Evolutionary conservation across 1,139 yeast genomes (phyloP).

Genomic region (Hyphopichia wangnamkhiaoensis): DNA sequence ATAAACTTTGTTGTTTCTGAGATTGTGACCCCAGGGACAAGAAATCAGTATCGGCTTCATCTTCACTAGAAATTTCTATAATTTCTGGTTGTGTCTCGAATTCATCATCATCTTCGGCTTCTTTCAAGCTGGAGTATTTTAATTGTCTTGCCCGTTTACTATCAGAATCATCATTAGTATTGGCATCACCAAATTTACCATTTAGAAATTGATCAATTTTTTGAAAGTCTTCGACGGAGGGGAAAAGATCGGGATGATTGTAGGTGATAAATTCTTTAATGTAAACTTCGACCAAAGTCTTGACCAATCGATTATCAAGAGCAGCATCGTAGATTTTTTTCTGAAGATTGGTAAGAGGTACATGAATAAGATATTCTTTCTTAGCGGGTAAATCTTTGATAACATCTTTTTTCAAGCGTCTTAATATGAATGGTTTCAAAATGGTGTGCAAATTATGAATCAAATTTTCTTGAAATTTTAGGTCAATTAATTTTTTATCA

Average conservation of each 20-base stretch:
- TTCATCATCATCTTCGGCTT: slow-evolving; percentile 25
- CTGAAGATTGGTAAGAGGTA: slow-evolving; percentile 66
- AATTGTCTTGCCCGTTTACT: slow-evolving; percentile 7
- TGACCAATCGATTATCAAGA: slow-evolving; percentile 45
- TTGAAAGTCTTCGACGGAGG: slow-evolving; percentile 18
- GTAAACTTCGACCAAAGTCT: slow-evolving; percentile 42
- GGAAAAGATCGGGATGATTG: slow-evolving; percentile 26
- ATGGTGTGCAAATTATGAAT: slow-evolving; percentile 82
- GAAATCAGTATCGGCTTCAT: slow-evolving; percentile 7
- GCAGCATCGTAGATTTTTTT: slow-evolving; percentile 63
- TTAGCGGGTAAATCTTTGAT: slow-evolving; percentile 74
- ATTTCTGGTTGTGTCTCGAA: slow-evolving; percentile 13
- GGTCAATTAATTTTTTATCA: slow-evolving; percentile 48
- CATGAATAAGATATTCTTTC: slow-evolving; percentile 80
- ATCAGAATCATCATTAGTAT: background rate
- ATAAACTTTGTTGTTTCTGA: slow-evolving; percentile 16
- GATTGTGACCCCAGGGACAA: too few relatives aligned
- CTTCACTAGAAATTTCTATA: slow-evolving; percentile 5
- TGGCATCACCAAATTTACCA: slow-evolving; percentile 16
- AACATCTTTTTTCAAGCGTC: slow-evolving; percentile 79
- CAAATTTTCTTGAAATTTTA: slow-evolving; percentile 64
- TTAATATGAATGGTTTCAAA: slow-evolving; percentile 78
- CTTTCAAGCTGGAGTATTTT: slow-evolving; percentile 15
- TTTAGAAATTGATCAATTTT: slow-evolving; percentile 42
- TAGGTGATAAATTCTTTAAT: slow-evolving; percentile 47